Evolutionary conservation across 805 yeast genomes (phyloP), one percentile per base, ranked within the genome.

Genomic region (Candida gorgasii): DNA sequence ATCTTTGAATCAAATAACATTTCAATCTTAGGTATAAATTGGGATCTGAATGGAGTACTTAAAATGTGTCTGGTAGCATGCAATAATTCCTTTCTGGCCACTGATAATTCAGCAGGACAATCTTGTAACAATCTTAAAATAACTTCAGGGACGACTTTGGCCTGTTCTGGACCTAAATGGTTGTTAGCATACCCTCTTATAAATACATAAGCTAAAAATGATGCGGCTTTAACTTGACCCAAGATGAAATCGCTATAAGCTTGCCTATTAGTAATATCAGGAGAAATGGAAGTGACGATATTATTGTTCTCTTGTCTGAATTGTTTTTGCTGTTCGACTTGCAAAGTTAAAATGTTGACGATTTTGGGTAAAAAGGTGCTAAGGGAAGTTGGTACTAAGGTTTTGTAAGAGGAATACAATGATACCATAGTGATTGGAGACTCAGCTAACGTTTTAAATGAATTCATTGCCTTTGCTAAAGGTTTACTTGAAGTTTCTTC

Each of bases 371-470:
- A 76, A 49, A 92, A 87, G 14, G 66, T 69, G 1, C 90, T 87
- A 23, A 93, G 71, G 3, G 92, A 80, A 0, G 85, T 67, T 36
- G 79, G 78, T 1, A 86, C 86, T 40, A 89, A 65, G 26, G 79
- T 80, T 58, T 89, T 88, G 66, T 90, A 89, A 0, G 96, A 82
- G 1, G 96, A 86, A 54, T 88, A 89, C 40, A 95, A 70, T 6
- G 96, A 81, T 3, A 93, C 99, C 83, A 93, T 86, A 3, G 96
- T 89, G 29, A 93, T 92, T 8, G 99, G 99, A 59, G 98, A 90
- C 61, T 93, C 99, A 0, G 96, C 87, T 46, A 93, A 75, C 11
- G 92, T 88, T 59, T 89, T 90, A 73, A 93, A 92, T 1, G 97
- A 89, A 50, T 62, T 73, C 76, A 87, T 77, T 4, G 96, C 84